These are phyloP conservation scores for Calendula officinalis DNA, from an alignment of 129 eudicot genomes.

Conservation along the genomic window DNA sequence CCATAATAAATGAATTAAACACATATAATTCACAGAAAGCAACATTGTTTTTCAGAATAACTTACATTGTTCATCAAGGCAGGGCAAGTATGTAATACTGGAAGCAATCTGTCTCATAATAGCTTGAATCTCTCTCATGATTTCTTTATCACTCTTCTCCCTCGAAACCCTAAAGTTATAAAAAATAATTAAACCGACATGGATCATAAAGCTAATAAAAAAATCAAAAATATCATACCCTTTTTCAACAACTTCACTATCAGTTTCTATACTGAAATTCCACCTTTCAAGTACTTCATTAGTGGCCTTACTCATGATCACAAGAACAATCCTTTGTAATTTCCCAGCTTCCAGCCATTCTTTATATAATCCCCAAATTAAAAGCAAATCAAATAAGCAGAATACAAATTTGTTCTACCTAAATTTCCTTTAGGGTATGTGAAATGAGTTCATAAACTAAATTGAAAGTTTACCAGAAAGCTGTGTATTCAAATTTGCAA, in stretches of 20 bases:
- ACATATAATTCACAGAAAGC: background rate
- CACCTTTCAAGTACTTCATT: slow-evolving; percentile 91
- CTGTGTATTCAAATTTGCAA: slow-evolving; percentile 74
- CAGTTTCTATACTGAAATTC: slow-evolving; percentile 95
- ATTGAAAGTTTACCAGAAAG: slow-evolving; percentile 60
- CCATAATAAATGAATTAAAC: slow-evolving; percentile 7
- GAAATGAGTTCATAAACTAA: background rate
- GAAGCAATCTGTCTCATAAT: slow-evolving; percentile 97
- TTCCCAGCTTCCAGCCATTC: slow-evolving; percentile 98
- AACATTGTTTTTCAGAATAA: background rate
- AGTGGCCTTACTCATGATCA: slow-evolving; percentile 84
- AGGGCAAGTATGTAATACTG: slow-evolving; percentile 89
- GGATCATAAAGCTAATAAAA: background rate
- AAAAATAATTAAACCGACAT: slow-evolving; percentile 16
- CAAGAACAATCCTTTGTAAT: slow-evolving; percentile 85
- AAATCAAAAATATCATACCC: slow-evolving; percentile 48
- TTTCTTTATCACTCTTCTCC: slow-evolving; percentile 95
- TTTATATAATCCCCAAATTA: slow-evolving; percentile 18
- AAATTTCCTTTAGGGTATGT: background rate
- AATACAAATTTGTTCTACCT: background rate
- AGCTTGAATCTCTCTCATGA: slow-evolving; percentile 98
- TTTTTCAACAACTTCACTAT: slow-evolving; percentile 76
- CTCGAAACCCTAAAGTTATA: slow-evolving; percentile 56
- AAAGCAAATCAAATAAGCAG: background rate
- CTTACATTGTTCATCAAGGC: slow-evolving; percentile 96